phyloP scores from a whole-genome alignment of 2,329 filamentous ascomycete genomes.

The Trichoderma lentiforme region DNA sequence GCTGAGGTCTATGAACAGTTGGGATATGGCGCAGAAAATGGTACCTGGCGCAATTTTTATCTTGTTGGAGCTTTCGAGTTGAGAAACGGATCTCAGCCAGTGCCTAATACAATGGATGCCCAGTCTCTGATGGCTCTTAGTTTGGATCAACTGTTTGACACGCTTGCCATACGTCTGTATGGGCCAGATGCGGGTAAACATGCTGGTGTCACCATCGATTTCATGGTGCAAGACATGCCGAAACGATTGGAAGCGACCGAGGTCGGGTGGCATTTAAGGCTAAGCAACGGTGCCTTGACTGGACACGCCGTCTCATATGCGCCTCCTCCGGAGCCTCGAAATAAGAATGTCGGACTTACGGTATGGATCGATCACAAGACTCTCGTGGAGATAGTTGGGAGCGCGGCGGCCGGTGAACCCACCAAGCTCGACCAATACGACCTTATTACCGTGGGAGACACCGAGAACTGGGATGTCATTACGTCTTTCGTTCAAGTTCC shows the following conservation, averaged over 20 bases:
- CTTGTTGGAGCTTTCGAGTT: not conserved
- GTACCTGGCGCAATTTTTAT: not conserved
- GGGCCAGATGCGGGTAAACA: not conserved
- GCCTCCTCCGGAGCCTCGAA: not conserved
- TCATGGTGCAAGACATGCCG: not conserved
- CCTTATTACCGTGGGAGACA: not conserved
- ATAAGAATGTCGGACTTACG: not conserved
- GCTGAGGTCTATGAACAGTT: not conserved
- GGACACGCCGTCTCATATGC: not conserved
- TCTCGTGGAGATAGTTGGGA: not conserved
- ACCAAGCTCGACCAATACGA: not conserved
- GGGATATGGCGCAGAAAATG: not conserved
- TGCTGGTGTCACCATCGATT: not conserved
- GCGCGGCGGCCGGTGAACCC: not conserved
- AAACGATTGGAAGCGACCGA: not conserved
- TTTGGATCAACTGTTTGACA: not conserved
- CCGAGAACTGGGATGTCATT: not conserved
- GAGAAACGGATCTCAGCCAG: not conserved
- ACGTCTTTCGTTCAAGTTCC: not conserved
- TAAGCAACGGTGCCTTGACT: not conserved
- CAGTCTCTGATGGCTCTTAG: not conserved
- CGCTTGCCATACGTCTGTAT: not conserved
- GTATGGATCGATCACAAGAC: not conserved
- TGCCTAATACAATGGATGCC: not conserved
- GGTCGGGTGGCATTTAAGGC: not conserved